Evolutionary conservation across 176 grass and related monocot species (phyloP), one percentile per base, ranked within the genome.

Genomic region (Saccharum officinarum): DNA sequence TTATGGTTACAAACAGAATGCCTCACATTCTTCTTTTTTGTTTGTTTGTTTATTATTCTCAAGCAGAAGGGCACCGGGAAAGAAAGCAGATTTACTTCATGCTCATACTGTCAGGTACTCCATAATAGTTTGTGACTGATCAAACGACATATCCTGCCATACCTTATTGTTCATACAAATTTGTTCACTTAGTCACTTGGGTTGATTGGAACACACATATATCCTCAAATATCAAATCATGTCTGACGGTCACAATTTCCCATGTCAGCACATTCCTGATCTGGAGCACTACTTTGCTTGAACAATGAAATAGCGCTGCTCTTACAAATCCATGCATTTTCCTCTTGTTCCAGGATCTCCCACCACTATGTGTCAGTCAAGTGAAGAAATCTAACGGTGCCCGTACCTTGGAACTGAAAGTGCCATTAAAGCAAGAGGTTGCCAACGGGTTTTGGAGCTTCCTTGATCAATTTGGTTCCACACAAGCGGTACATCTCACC

Each of bases 41-140:
- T 10, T 14, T 54, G 62, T 5, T 80, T 7, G 16, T 5, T 36
- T 41, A 57, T 36, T 20, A 13, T 65, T 12, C 44, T 66, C 34
- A 57, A 79, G 8, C 34, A 67, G 10, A 80, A 80, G 49, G 79
- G 1, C 1, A 10, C 2, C 2, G 25, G 37, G 16, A 89, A 84
- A 28, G 44, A 59, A 73, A 68, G 75, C 45, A 79, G 45, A 31
- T 89, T 89, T 28, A 69, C 18, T 3, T 44, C 87, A 28, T 89
- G 82, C 31, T 84, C 87, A 15, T 54, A 80, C 14, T 89, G 87
- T 60, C 82, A 89, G 87, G 87, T 89, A 26, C 22, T n/a, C 8
- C 23, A 1, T 59, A 46, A 31, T 60, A 45, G 31, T 20, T 16
- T 31, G 6, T 5, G 14, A 17, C 20, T 79, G 49, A 30, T 8